phyloP scores from a whole-genome alignment of 2,329 filamentous ascomycete genomes.

The Metarhizium rileyi region DNA sequence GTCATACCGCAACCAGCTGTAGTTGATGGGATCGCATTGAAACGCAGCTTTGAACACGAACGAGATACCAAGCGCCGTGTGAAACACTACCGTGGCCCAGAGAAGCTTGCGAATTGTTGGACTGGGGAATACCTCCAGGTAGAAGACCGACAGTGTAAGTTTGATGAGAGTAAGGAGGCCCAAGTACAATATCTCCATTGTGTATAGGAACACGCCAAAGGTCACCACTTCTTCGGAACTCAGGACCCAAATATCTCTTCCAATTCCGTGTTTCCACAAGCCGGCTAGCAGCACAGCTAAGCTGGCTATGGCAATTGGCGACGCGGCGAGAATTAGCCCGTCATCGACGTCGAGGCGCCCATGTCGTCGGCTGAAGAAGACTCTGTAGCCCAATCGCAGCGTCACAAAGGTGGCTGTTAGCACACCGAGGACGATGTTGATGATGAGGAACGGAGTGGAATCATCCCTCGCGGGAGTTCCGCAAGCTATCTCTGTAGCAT shows the following conservation, averaged over 20 bases:
- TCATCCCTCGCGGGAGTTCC: neutral
- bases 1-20: slow-evolving; percentile 38
- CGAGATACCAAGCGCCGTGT: slow-evolving; percentile 22
- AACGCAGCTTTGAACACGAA: slow-evolving; percentile 32
- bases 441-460: neutral
- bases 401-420: neutral
- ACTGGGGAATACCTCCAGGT: slow-evolving; percentile 36
- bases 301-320: slow-evolving; percentile 1
- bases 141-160: slow-evolving; percentile 37
- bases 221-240: neutral
- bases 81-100: slow-evolving; percentile 25
- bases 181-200: slow-evolving; percentile 30
- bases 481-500: slow-evolving; percentile 1
- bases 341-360: slow-evolving; percentile 2
- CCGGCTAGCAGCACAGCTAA: neutral
- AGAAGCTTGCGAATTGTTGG: slow-evolving; percentile 23
- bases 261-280: neutral
- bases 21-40: slow-evolving; percentile 34
- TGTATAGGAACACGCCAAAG: slow-evolving; percentile 29
- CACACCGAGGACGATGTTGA: slow-evolving; percentile 1
- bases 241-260: neutral
- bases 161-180: slow-evolving; percentile 30
- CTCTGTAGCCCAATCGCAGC: neutral
- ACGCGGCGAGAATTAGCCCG: neutral
- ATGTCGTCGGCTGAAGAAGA: slow-evolving; percentile 1